Conservation (phyloP, 2,329 filamentous ascomycete species). For the Trichoderma pleuroti region DNA sequence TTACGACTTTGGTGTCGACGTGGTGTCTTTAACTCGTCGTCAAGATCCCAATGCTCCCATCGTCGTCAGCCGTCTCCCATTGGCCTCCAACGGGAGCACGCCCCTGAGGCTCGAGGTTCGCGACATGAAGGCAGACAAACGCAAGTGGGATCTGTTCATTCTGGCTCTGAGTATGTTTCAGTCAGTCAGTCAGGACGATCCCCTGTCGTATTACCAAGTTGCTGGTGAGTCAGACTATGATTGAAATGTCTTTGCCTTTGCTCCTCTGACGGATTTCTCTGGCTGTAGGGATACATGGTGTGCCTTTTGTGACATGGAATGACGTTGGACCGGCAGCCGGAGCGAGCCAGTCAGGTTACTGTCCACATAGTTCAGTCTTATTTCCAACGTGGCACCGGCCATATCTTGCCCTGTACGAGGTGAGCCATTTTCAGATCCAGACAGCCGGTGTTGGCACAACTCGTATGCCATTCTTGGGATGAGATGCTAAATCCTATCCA, state of each 20-base stretch:
- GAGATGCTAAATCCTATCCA: constrained; percentile 18
- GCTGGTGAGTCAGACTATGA: constrained; percentile 53
- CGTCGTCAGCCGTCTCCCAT: constrained; percentile 43
- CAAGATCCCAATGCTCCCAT: constrained; percentile 36
- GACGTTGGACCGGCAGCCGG: constrained; percentile 48
- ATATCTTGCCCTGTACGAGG: constrained; percentile 64
- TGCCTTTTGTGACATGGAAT: constrained; percentile 59
- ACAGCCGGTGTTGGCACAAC: too few relatives aligned
- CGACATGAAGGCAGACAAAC: constrained; percentile 58
- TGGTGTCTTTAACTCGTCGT: constrained; percentile 39
- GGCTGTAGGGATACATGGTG: constrained; percentile 69
- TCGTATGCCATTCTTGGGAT: too few relatives aligned
- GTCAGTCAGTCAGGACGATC: constrained; percentile 57
- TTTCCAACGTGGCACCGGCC: constrained; percentile 84
- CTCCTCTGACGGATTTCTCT: neutral
- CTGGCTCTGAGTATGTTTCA: constrained; percentile 72
- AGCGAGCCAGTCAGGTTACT: constrained; percentile 64
- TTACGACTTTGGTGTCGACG: constrained; percentile 53
- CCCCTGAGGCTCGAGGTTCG: constrained; percentile 63
- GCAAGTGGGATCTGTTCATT: constrained; percentile 74
- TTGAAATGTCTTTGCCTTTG: neutral
- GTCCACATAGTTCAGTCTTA: constrained; percentile 69
- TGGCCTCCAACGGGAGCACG: constrained; percentile 37
- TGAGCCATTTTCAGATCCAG: constrained; percentile 24
- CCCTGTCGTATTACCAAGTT: constrained; percentile 74